Percentiles rank a stretch among this genome's conserved stretches.
Conservation (phyloP, 495 filamentous ascomycete species). For the Hypoxylon cercidicola region DNA sequence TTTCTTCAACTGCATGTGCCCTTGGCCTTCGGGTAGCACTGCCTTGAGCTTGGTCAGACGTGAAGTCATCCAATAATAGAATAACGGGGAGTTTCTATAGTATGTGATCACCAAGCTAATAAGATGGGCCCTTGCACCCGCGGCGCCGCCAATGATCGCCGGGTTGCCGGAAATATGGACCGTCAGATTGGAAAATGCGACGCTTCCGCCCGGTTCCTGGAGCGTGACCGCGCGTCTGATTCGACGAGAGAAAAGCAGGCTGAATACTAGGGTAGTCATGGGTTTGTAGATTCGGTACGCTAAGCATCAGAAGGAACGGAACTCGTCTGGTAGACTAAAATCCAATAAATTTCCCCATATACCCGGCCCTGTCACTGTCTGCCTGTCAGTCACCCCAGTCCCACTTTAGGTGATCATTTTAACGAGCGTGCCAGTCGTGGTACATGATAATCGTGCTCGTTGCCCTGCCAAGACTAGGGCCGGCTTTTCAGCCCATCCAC, state of each 20-base stretch:
- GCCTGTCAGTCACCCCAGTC: slow-evolving; percentile 1
- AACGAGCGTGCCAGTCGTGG: slow-evolving; percentile 5
- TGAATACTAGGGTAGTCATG: slow-evolving; percentile 4
- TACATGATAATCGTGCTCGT: slow-evolving; percentile 5
- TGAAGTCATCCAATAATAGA: slow-evolving; percentile 20
- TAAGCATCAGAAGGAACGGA: slow-evolving; percentile 16
- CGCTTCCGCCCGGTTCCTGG: slow-evolving; percentile 29
- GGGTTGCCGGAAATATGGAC: slow-evolving; percentile 33
- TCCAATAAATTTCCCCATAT: slow-evolving; percentile 21
- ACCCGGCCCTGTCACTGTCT: slow-evolving; percentile 13
- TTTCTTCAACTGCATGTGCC: slow-evolving; percentile 14
- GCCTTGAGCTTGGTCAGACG: background rate
- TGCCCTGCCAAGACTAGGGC: slow-evolving; percentile 32
- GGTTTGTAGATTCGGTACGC: background rate
- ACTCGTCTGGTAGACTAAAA: slow-evolving; percentile 9
- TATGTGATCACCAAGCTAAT: slow-evolving; percentile 9
- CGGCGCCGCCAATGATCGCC: slow-evolving; percentile 16
- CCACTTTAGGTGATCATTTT: slow-evolving; percentile 12
- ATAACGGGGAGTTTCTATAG: slow-evolving; percentile 1
- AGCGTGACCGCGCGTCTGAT: slow-evolving; percentile 8
- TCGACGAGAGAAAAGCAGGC: background rate
- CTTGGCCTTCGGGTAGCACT: slow-evolving; percentile 8
- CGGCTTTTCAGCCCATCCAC: slow-evolving; percentile 13
- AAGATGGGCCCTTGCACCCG: slow-evolving; percentile 18
- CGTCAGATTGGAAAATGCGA: slow-evolving; percentile 31